A percentile compares a stretch with the other conserved stretches of the same genome.
Conservation (phyloP, 345 rosid species). For the Trapa bicornis region DNA sequence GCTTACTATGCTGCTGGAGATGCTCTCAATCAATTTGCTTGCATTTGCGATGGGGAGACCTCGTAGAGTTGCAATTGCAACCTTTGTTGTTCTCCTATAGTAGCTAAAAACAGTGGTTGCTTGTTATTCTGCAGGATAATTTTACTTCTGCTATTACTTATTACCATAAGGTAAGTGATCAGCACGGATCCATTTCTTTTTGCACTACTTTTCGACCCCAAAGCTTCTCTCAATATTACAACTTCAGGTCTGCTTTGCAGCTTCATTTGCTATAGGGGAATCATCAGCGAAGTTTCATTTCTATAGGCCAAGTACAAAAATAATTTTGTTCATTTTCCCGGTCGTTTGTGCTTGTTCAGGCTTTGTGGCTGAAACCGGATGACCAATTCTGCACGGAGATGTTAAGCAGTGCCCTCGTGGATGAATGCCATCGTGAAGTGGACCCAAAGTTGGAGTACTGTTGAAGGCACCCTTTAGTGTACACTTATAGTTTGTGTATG, state of each 20-base stretch:
- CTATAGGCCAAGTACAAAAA: background rate
- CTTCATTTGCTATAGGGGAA: background rate
- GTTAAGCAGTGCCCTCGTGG: constrained; percentile 62
- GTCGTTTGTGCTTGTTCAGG: constrained; percentile 28
- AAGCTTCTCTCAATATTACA: background rate
- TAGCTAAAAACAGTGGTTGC: background rate
- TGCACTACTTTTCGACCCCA: background rate
- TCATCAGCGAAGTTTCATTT: no score
- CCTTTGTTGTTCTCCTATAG: background rate
- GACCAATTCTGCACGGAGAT: constrained; percentile 84
- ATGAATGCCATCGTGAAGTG: constrained; percentile 51
- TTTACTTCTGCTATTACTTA: constrained; percentile 66
- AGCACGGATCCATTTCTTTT: background rate
- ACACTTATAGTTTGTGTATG: background rate
- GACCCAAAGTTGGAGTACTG: constrained; percentile 43
- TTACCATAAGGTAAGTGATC: constrained; percentile 60
- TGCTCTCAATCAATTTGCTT: background rate
- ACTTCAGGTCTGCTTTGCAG: background rate
- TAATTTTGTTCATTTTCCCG: background rate
- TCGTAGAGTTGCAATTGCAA: background rate
- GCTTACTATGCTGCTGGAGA: background rate
- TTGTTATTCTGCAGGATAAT: constrained; percentile 44
- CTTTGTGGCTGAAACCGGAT: constrained; percentile 67
- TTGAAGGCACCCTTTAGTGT: constrained; percentile 8
- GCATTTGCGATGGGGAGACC: background rate